Evolutionary conservation across 805 yeast genomes (phyloP), one percentile per base, ranked within the genome.

Genomic region (Brettanomyces nanus): DNA sequence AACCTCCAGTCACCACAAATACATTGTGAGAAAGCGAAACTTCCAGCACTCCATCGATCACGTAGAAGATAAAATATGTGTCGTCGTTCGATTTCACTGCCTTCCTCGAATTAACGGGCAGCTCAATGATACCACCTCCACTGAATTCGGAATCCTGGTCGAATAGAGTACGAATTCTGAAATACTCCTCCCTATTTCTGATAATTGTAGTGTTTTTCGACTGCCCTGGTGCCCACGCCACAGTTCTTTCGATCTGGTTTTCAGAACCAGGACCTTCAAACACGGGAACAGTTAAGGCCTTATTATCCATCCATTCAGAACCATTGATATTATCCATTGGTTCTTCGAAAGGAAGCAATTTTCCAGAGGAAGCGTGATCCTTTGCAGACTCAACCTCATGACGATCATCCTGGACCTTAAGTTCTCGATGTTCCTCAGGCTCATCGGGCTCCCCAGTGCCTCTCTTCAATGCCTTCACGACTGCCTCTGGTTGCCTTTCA

Each of bases 1-100:
- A 81, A 1, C 95, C 95, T 39, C 69, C 63, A 1, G 73, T 68
- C 5, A 79, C 81, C 4, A 76, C 59, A 53, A 87, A 84, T 18
- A 63, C 66, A 17, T 66, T 68, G 5, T 73, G 74, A 15, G 75
- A 71, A 4, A 87, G 45, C 1, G 77, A 72, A 3, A 84, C 89
- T 49, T 84, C 85, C 6, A 85, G 53, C 3, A 70, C 47, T 0
- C 97, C 97, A 28, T 68, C 63, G 4, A 82, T 69, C 31, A 87
- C 86, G 53, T 77, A 82, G 53, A 87, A 87, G 20, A 80, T 76
- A 49, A 82, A 78, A 45, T 79, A 71, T 2, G 84, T 78, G 40
- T 76, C 77, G 22, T 76, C 80, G 18, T 89, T 74, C 19, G 73
- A 62, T 45, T 75, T 73, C 41, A 70, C 58, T 31, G 78, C 71